These are phyloP conservation scores for Trichoderma brevicompactum DNA, from an alignment of 2,329 filamentous ascomycete genomes.

Conservation along the genomic window DNA sequence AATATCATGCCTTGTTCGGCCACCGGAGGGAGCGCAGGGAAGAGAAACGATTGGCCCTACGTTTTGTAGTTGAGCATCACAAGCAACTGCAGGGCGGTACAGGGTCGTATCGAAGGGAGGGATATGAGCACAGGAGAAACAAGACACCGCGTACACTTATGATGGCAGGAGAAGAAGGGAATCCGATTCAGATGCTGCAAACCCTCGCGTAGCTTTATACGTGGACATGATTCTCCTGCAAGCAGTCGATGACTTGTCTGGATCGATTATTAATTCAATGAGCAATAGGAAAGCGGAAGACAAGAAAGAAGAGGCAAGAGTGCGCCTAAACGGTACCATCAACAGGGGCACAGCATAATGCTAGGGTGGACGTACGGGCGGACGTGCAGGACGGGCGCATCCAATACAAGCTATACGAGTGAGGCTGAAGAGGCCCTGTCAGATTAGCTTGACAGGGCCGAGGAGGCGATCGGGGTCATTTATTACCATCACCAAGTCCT, in stretches of 20 bases:
- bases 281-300: no score
- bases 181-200: neutral
- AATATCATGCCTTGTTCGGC: neutral
- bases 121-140: neutral
- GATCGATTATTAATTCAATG: neutral
- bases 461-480: slow-evolving; percentile 17
- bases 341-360: neutral
- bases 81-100: slow-evolving; percentile 6
- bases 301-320: neutral
- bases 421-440: slow-evolving; percentile 6
- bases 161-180: neutral
- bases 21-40: neutral
- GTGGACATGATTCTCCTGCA: slow-evolving; percentile 1
- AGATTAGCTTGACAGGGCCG: neutral
- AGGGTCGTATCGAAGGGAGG: neutral
- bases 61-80: neutral
- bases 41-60: slow-evolving; percentile 2
- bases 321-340: neutral
- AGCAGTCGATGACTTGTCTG: neutral
- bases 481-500: neutral
- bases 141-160: slow-evolving; percentile 3
- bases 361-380: neutral
- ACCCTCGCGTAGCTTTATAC: neutral
- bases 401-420: neutral
- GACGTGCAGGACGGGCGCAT: neutral